These are phyloP conservation scores for Sicyos edulis DNA, from an alignment of 306 rosid species.

Conservation along the genomic window DNA sequence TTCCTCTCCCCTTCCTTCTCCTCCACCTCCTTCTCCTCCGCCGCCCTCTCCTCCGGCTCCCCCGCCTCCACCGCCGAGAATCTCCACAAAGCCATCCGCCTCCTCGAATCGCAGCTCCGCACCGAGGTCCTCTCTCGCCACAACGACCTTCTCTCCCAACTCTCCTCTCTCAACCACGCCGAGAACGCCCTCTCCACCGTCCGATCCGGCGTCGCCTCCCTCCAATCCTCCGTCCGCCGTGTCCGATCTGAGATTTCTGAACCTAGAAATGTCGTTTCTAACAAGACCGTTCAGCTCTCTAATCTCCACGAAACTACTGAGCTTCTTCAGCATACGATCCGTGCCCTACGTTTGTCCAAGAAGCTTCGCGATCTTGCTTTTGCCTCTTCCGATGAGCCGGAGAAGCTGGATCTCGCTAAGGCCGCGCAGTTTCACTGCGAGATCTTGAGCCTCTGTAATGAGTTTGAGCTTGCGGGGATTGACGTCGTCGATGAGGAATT, in stretches of 20 bases:
- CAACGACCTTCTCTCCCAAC: slow-evolving; percentile 73
- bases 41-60: slow-evolving; percentile 95
- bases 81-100: slow-evolving; percentile 83
- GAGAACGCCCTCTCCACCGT: slow-evolving; percentile 77
- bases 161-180: slow-evolving; percentile 92
- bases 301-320: slow-evolving; percentile 71
- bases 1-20: slow-evolving; percentile 84
- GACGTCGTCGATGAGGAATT: slow-evolving; percentile 73
- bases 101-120: slow-evolving; percentile 90
- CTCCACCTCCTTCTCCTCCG: slow-evolving; percentile 84
- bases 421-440: slow-evolving; percentile 85
- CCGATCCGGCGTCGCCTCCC: slow-evolving; percentile 67
- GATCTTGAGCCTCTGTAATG: slow-evolving; percentile 58
- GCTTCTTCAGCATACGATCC: slow-evolving; percentile 72
- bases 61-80: slow-evolving; percentile 98
- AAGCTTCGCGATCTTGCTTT: slow-evolving; percentile 66
- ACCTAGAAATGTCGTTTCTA: slow-evolving; percentile 51
- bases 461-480: slow-evolving; percentile 65
- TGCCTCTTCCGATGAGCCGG: slow-evolving; percentile 37
- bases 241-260: slow-evolving; percentile 85
- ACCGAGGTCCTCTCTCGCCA: slow-evolving; percentile 92
- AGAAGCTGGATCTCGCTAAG: slow-evolving; percentile 77
- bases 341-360: slow-evolving; percentile 66
- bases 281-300: slow-evolving; percentile 62
- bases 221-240: slow-evolving; percentile 82